phyloP scores from a whole-genome alignment of 495 filamentous ascomycete genomes.

The Penicillium desertorum region DNA sequence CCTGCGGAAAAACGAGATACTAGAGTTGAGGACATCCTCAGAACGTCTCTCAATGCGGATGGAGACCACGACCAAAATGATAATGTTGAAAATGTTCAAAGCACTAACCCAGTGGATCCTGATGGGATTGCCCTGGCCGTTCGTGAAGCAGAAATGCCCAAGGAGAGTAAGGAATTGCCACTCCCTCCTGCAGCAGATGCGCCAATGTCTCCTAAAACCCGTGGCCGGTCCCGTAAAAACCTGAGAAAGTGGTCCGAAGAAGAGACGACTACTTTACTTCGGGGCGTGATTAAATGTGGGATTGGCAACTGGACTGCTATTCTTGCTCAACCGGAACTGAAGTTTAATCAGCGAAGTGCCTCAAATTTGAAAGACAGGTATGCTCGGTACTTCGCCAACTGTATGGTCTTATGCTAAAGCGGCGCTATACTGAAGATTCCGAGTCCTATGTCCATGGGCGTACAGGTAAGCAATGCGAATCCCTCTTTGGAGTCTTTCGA shows the following conservation, averaged over 20 bases:
- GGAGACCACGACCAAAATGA: constrained; percentile 17
- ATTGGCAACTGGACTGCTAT: constrained; percentile 89
- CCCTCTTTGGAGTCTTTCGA: neutral
- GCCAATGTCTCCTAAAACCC: constrained; percentile 42
- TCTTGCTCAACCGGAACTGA: constrained; percentile 67
- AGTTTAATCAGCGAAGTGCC: constrained; percentile 72
- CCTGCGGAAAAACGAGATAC: constrained; percentile 36
- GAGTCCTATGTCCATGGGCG: constrained; percentile 70
- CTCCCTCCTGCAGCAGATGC: constrained; percentile 25
- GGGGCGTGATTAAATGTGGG: constrained; percentile 77
- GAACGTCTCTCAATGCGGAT: constrained; percentile 28
- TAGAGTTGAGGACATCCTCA: constrained; percentile 41
- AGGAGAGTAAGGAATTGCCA: constrained; percentile 6
- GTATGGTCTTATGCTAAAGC: constrained; percentile 13
- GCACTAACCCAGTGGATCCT: constrained; percentile 11
- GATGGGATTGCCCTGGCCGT: constrained; percentile 4
- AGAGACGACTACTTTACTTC: constrained; percentile 73
- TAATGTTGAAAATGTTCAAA: constrained; percentile 11
- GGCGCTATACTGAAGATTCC: constrained; percentile 48
- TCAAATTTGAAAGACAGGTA: constrained; percentile 83
- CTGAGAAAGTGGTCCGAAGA: constrained; percentile 75
- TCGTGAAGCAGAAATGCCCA: constrained; percentile 4
- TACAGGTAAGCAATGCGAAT: constrained; percentile 34
- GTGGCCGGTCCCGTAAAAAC: constrained; percentile 48
- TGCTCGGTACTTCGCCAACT: neutral